phyloP scores from a whole-genome alignment of 78 protist species.

The Polysphondylium violaceum region DNA sequence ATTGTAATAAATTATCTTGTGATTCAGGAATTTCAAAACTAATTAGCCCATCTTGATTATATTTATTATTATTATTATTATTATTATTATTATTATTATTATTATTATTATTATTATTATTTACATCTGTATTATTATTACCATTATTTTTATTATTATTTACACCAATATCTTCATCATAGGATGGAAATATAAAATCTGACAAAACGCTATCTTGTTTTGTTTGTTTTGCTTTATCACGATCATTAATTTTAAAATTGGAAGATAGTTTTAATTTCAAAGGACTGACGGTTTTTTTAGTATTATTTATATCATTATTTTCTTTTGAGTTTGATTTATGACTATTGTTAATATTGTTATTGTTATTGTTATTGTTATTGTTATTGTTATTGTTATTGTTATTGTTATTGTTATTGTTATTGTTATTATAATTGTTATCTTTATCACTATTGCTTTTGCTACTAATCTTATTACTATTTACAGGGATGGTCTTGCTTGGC shows the following conservation, averaged over 20 bases:
- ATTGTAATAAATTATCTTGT: too few relatives aligned
- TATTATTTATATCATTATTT: not conserved
- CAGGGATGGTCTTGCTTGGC: too few relatives aligned
- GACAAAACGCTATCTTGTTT: too few relatives aligned
- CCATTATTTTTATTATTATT: too few relatives aligned
- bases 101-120: not conserved
- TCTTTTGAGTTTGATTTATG: not conserved
- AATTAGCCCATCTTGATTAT: not conserved
- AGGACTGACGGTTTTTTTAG: too few relatives aligned
- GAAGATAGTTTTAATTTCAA: too few relatives aligned
- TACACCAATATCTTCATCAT: too few relatives aligned
- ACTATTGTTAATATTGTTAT: not conserved
- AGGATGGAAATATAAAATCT: too few relatives aligned
- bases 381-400: slow-evolving; percentile 8
- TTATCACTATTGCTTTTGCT: not conserved
- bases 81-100: not conserved
- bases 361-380: not conserved
- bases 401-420: not conserved
- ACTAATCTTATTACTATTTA: not conserved
- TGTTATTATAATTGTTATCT: not conserved
- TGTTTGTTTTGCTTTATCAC: too few relatives aligned
- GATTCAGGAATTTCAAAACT: too few relatives aligned
- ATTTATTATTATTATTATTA: not conserved
- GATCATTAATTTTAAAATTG: too few relatives aligned
- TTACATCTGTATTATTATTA: not conserved